Evolutionary conservation across 139 green algal species (phyloP), one percentile per base, ranked within the genome.

Genomic region (Micromonas commoda): DNA sequence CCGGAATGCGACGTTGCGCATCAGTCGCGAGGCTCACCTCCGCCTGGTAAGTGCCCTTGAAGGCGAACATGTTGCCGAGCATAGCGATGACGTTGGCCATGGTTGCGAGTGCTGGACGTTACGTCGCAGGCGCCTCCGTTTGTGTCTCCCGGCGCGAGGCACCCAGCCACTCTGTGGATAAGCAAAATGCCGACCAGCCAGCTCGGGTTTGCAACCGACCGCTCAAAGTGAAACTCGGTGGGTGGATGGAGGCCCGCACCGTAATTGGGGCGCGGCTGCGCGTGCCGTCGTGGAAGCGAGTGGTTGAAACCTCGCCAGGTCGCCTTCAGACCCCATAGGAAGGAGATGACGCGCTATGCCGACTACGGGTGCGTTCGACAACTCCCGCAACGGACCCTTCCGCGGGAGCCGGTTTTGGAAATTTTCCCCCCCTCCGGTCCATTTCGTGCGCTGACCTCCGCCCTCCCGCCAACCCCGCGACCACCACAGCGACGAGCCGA

Each of bases 31-130:
- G 45, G 45, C 64, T 3, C 29, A 71, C 38, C 38, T 75, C 68
- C 24, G 68, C 38, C 33, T 75, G 68, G 68, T 37, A 75, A n/a
- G 68, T 28, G 35, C 68, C 68, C 38, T 75, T 75, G 68, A 75
- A 75, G 19, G 68, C 68, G 38, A 75, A 75, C 45, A 57, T 57
- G 45, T 57, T 57, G 45, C 45, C 16, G 45, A 57, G 45, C 45
- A 16, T 16, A 16, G 45, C 16, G 9, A 57, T 23, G 45, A 57
- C 45, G 45, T 57, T 9, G 16, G 45, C 45, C 45, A 57, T 57
- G 45, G 45, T 16, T 9, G 9, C 9, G 9, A 16, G 16, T 57
- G 9, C n/a, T n/a, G n/a, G n/a, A n/a, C n/a, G n/a, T n/a, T n/a
- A n/a, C n/a, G n/a, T n/a, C n/a, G n/a, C n/a, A n/a, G n/a, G n/a